Base-by-base conservation (phyloP, 1,284 basidiomycete species). In the Trichosporon inkin region DNA sequence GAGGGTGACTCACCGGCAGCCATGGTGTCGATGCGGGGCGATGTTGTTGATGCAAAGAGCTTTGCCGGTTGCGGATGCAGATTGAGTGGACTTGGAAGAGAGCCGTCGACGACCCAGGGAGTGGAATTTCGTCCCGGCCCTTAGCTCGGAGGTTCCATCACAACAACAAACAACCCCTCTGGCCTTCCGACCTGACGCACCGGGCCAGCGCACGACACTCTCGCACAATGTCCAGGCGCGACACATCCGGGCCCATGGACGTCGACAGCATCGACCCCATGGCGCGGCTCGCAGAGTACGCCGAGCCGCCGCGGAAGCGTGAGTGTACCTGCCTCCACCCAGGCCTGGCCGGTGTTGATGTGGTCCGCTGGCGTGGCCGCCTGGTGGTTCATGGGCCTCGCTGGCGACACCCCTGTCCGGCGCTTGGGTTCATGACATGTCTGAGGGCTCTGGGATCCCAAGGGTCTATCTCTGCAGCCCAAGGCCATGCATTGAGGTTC, bases 271-370 rank as follows among this genome's bases (percentile, higher is more conserved):
- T 49, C 20, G 62, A 63, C 53, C 65, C 64, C 37, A 59, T 66
- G 52, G 65, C 63, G 14, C 63, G 70, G 16, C 55, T 71, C 4
- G 69, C 69, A 20, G 59, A 70, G 39, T 73, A 68, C 53, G 64
- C 65, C 44, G 74, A 70, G 10, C 75, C 72, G 6, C 64, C 74
- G 11, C 56, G 73, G 24, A 78, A 78, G 59, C 73, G 76, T 75
- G 41, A 67, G 75, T 65, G 6, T 34, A 17, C 1, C 36, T 49
- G 16, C 40, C 28, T 6, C 13, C 37, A 24, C 20, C 36, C 39
- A 1, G 22, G 22, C 47, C 19, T 22, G 22, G 10, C n/a, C 22
- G 19, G 10, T 34, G 2, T 13, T 14, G 16, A 40, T 13, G 19
- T 19, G 38, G 37, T 8, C 28, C 28, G 28, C 28, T 32, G 28